Evolutionary conservation across 1,139 yeast genomes (phyloP).

Genomic region (Wickerhamiella pararugosa): DNA sequence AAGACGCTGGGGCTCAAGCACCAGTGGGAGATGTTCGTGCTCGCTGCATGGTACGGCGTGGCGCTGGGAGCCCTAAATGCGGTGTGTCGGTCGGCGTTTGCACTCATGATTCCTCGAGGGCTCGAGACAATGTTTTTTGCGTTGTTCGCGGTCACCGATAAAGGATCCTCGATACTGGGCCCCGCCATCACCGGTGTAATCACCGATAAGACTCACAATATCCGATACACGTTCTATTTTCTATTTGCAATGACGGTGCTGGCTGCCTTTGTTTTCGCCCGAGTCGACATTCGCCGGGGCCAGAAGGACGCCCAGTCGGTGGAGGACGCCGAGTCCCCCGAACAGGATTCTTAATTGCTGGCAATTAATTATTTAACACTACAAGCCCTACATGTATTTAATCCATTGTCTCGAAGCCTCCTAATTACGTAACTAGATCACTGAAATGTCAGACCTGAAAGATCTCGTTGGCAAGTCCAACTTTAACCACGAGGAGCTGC

Average conservation of each 20-base stretch:
- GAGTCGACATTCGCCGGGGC: conserved; percentile 44
- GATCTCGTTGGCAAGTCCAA: conserved; percentile 15
- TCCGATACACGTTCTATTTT: conserved; percentile 51
- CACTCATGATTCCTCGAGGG: conserved; percentile 51
- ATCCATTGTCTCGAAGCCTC: not conserved
- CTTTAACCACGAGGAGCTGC: conserved; percentile 64
- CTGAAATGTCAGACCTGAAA: conserved; percentile 2
- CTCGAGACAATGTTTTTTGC: conserved; percentile 59
- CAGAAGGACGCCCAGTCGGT: conserved; percentile 21
- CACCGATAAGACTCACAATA: conserved; percentile 52
- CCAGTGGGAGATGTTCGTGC: conserved; percentile 45
- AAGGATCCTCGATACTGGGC: conserved; percentile 56
- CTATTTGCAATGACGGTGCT: conserved; percentile 35
- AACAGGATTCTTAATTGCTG: not conserved
- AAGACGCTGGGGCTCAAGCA: conserved; percentile 38
- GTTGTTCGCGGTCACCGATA: conserved; percentile 55
- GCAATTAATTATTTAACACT: not conserved
- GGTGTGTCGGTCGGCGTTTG: conserved; percentile 45
- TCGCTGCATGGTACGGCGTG: conserved; percentile 58
- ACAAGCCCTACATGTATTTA: not conserved
- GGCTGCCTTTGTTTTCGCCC: conserved; percentile 37
- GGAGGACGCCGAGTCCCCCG: conserved; percentile 10
- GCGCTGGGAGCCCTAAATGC: conserved; percentile 56
- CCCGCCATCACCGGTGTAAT: conserved; percentile 51
- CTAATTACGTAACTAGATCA: not conserved